Percentiles rank a stretch among this genome's conserved stretches.
Conservation (phyloP, 768 basidiomycete species). For the Collybia sordida region DNA sequence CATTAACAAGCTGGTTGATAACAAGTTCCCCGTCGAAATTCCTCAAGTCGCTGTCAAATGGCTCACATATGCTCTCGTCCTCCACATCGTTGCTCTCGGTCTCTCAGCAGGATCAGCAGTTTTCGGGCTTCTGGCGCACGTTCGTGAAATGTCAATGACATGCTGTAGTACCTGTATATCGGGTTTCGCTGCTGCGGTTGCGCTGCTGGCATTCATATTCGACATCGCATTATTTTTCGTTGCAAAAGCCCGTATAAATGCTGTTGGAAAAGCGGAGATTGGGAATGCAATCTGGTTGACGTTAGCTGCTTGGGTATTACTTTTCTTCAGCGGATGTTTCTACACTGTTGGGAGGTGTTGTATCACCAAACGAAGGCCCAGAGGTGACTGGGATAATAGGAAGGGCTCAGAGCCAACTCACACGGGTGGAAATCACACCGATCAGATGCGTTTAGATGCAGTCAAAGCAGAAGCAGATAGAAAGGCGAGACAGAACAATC, state of each 20-base stretch:
- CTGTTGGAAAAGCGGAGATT: constrained; percentile 74
- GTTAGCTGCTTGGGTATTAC: constrained; percentile 78
- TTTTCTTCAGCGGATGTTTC: constrained; percentile 91
- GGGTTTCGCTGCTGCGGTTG: constrained; percentile 74
- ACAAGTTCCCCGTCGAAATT: constrained; percentile 64
- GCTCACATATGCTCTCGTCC: constrained; percentile 90
- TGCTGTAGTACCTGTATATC: constrained; percentile 82
- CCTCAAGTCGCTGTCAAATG: constrained; percentile 88
- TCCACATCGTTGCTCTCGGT: constrained; percentile 86
- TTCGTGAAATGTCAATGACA: constrained; percentile 83
- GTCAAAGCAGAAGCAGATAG: constrained; percentile 86
- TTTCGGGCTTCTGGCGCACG: constrained; percentile 86
- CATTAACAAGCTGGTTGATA: constrained; percentile 77
- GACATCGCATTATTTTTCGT: constrained; percentile 91
- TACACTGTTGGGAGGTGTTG: constrained; percentile 86
- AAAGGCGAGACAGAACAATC: constrained; percentile 60
- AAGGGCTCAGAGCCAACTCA: constrained; percentile 27
- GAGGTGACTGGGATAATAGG: constrained; percentile 35
- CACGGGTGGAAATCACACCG: constrained; percentile 40
- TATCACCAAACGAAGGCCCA: constrained; percentile 51
- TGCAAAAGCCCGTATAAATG: constrained; percentile 81
- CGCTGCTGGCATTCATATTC: constrained; percentile 88
- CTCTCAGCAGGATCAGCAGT: constrained; percentile 70
- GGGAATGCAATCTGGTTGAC: constrained; percentile 94
- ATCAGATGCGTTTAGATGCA: constrained; percentile 77